Evolutionary conservation across 805 yeast genomes (phyloP).

Genomic region (Candida ficus): DNA sequence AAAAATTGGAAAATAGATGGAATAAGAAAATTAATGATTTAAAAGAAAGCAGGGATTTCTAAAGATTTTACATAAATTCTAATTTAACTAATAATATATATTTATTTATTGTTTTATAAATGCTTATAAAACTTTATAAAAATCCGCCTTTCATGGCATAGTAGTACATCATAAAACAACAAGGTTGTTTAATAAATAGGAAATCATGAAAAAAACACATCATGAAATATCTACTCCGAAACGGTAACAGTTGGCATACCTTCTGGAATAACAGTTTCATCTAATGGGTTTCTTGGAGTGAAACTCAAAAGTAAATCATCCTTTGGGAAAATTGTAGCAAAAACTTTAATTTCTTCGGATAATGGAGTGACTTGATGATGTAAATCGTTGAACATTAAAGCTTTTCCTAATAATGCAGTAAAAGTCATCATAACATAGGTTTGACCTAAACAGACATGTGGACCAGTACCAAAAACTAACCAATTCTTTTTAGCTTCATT

Average conservation of each 20-base stretch:
- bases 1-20: conserved; percentile 73
- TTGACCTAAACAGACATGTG: conserved; percentile 95
- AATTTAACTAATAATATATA: not conserved
- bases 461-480: conserved; percentile 96
- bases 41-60: conserved; percentile 10
- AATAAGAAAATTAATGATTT: conserved; percentile 67
- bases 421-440: conserved; percentile 88
- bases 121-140: not conserved
- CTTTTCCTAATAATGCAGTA: conserved; percentile 88
- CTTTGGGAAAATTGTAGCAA: conserved; percentile 97
- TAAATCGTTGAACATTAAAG: conserved; percentile 74
- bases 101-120: too few relatives aligned
- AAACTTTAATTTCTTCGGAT: conserved; percentile 90
- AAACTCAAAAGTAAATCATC: conserved; percentile 86
- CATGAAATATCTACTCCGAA: conserved; percentile 1
- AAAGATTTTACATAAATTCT: not conserved
- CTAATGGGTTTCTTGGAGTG: conserved; percentile 51
- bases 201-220: not conserved
- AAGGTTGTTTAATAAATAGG: not conserved
- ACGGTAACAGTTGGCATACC: conserved; percentile 8
- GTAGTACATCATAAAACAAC: not conserved
- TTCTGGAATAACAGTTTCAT: conserved; percentile 10
- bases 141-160: not conserved
- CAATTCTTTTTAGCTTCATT: conserved; percentile 79
- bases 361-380: conserved; percentile 76